Percentiles rank a stretch among this genome's conserved stretches.
phyloP scores from a whole-genome alignment of 441 rosid genomes.

The Lepidium campestre region DNA sequence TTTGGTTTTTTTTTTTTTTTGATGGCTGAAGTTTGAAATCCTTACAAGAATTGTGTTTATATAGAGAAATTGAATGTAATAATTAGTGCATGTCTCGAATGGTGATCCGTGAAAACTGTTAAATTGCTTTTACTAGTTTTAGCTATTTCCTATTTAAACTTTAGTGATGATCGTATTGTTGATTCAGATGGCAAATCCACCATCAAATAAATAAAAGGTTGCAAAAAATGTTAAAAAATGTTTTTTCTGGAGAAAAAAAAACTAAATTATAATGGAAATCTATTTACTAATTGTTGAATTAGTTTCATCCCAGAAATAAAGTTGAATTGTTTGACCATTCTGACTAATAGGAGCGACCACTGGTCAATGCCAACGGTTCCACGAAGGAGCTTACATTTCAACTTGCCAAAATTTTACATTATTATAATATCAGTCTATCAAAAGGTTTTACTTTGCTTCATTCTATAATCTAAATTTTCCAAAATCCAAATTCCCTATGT shows the following conservation, averaged over 20 bases:
- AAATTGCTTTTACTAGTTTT: neutral
- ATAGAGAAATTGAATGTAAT: neutral
- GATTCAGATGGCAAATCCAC: too few species aligned
- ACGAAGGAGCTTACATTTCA: conserved; percentile 7
- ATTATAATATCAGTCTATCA: neutral
- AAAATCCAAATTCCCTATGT: too few species aligned
- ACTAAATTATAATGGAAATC: neutral
- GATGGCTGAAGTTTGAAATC: neutral
- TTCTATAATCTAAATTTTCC: too few species aligned
- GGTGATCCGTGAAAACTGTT: neutral
- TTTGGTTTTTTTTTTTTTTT: neutral
- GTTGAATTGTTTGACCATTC: conserved; percentile 20
- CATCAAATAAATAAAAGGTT: too few species aligned
- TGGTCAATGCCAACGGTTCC: conserved; percentile 15
- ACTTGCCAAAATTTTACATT: conserved; percentile 1
- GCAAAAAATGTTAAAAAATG: too few species aligned
- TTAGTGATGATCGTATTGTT: too few species aligned
- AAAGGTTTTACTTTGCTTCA: too few species aligned
- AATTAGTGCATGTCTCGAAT: neutral
- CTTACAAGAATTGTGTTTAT: neutral
- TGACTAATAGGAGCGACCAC: conserved; percentile 16
- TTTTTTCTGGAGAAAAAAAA: too few species aligned
- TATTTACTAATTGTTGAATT: neutral
- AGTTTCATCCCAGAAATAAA: neutral
- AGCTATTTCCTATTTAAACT: neutral